Conservation (phyloP, 2,329 filamentous ascomycete genomes). For the Teratosphaeria pseudoeucalypti region DNA sequence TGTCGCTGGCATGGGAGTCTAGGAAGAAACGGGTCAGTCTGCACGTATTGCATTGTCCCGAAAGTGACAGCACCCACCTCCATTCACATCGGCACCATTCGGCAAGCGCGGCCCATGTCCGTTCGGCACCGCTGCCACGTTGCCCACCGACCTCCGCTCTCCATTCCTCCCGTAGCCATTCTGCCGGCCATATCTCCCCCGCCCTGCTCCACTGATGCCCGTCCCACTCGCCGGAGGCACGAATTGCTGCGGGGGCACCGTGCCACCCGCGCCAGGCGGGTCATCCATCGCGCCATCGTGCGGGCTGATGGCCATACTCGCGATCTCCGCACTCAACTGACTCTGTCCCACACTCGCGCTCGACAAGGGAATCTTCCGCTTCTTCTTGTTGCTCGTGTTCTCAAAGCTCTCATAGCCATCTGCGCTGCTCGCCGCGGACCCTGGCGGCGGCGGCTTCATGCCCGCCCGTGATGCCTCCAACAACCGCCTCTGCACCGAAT, state of each 20-base stretch:
- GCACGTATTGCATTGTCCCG: neutral
- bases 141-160: constrained; percentile 32
- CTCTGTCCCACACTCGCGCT: constrained; percentile 55
- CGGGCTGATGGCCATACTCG: constrained; percentile 49
- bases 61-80: neutral
- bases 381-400: constrained; percentile 99
- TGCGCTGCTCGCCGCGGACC: constrained; percentile 56
- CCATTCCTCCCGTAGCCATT: constrained; percentile 18
- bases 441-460: constrained; percentile 18
- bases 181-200: constrained; percentile 68
- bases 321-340: constrained; percentile 52
- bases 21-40: neutral
- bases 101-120: neutral
- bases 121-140: constrained; percentile 8
- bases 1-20: constrained; percentile 31
- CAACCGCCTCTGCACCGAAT: constrained; percentile 24
- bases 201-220: constrained; percentile 73
- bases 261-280: constrained; percentile 31
- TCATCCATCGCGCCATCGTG: constrained; percentile 25
- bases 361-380: constrained; percentile 90
- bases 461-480: constrained; percentile 24
- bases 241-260: constrained; percentile 41
- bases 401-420: constrained; percentile 97
- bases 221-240: constrained; percentile 48
- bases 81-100: neutral